These are phyloP conservation scores for Crithidia mellificae DNA, from an alignment of 208 protist species.

Conservation along the genomic window DNA sequence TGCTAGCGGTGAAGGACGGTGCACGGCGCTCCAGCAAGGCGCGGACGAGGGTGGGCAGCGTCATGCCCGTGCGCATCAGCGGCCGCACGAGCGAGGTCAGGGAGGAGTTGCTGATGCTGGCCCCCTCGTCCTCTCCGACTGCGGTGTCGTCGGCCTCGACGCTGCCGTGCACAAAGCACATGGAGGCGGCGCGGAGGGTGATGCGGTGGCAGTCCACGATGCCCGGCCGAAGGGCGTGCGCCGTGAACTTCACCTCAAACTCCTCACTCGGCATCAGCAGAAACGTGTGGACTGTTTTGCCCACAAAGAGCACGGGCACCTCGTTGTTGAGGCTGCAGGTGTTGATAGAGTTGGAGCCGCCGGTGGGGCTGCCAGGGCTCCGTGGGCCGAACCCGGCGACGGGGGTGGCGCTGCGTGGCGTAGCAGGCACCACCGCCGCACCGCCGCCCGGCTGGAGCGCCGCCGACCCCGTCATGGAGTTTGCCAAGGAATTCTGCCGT, in stretches of 20 bases:
- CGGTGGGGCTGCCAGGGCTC: background rate
- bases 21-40: slow-evolving; percentile 13
- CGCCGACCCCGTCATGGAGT: background rate
- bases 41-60: slow-evolving; percentile 17
- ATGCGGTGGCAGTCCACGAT: slow-evolving; percentile 74
- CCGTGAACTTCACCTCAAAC: slow-evolving; percentile 60
- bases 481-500: no score
- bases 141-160: background rate
- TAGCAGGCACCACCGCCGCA: no score
- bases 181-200: slow-evolving; percentile 46
- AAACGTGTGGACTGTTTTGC: slow-evolving; percentile 62
- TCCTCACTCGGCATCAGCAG: slow-evolving; percentile 65
- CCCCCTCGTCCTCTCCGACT: slow-evolving; percentile 1
- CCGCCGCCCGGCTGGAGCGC: background rate
- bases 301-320: slow-evolving; percentile 60
- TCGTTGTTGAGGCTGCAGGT: no score
- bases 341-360: no score
- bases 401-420: background rate
- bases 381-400: no score
- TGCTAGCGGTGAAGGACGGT: slow-evolving; percentile 9
- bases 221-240: slow-evolving; percentile 56
- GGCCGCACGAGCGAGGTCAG: slow-evolving; percentile 12
- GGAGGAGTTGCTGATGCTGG: background rate
- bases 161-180: slow-evolving; percentile 29
- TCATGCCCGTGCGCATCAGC: slow-evolving; percentile 35